Conservation (phyloP, 2,329 filamentous ascomycete species). For the Scytalidium sp. region DNA sequence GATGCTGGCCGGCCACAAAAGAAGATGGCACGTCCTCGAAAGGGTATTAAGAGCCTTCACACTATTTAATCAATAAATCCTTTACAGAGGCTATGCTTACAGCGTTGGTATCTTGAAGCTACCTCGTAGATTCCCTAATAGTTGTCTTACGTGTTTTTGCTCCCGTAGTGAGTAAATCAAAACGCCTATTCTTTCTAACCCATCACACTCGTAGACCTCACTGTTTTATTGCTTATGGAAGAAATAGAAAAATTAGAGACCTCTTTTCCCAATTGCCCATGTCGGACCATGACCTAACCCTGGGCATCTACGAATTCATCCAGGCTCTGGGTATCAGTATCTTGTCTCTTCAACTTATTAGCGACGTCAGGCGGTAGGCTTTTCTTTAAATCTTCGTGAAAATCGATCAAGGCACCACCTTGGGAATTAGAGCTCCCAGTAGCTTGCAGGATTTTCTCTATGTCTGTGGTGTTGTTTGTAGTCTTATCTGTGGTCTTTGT, state of each 20-base stretch:
- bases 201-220: background rate
- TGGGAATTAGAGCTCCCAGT: conserved; percentile 17
- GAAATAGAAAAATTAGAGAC: background rate
- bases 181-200: background rate
- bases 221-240: background rate
- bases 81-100: background rate
- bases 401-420: conserved; percentile 41
- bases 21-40: background rate
- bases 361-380: conserved; percentile 34
- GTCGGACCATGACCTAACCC: conserved; percentile 10
- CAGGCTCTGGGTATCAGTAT: conserved; percentile 25
- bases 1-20: background rate
- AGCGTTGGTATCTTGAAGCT: background rate
- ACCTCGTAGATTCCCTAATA: background rate
- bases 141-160: background rate
- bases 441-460: conserved; percentile 21
- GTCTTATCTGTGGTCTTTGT: conserved; percentile 14
- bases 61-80: background rate
- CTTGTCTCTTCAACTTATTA: conserved; percentile 17
- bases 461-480: conserved; percentile 18
- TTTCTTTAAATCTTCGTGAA: conserved; percentile 51
- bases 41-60: background rate
- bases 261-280: background rate
- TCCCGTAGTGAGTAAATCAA: background rate
- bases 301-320: conserved; percentile 32